Percentiles rank a stretch among this genome's conserved stretches.
Conservation (phyloP, 805 yeast species). For the Saccharomycopsis sp. region DNA sequence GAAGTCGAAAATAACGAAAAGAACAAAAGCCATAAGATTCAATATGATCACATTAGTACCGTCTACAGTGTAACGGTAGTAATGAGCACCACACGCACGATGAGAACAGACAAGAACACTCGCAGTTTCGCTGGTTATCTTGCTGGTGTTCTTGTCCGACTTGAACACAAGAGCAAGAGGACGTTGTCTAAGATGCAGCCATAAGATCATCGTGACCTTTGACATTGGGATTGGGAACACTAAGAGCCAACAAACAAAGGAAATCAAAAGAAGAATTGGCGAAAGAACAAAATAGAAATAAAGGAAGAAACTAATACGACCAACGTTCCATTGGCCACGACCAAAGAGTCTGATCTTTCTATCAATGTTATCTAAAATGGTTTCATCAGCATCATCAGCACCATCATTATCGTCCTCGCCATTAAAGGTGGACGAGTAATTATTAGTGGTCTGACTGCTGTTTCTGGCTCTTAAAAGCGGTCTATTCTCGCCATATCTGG, state of each 20-base stretch:
- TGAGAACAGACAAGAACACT: conserved; percentile 81
- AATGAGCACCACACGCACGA: conserved; percentile 86
- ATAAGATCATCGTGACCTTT: conserved; percentile 59
- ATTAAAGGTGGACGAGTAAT: conserved; percentile 1
- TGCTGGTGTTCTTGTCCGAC: conserved; percentile 37
- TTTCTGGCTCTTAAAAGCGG: conserved; percentile 3
- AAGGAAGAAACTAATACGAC: conserved; percentile 69
- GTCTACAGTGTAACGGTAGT: conserved; percentile 92
- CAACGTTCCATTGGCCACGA: conserved; percentile 85
- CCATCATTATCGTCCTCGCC: background rate
- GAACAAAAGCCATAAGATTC: conserved; percentile 71
- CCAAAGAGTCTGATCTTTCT: conserved; percentile 61
- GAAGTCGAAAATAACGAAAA: conserved; percentile 77
- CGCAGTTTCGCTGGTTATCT: conserved; percentile 32
- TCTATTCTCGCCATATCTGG: conserved; percentile 8
- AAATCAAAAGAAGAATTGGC: conserved; percentile 55
- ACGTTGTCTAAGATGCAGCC: conserved; percentile 78
- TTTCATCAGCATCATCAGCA: conserved; percentile 22
- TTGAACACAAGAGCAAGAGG: conserved; percentile 84
- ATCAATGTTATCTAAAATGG: conserved; percentile 25
- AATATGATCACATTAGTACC: conserved; percentile 93
- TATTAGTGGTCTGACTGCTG: background rate
- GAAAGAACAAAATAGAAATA: conserved; percentile 63
- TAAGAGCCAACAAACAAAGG: conserved; percentile 65
- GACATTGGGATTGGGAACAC: conserved; percentile 95